These are phyloP conservation scores for Neopestalotiopsis sp. DNA, from an alignment of 2,329 filamentous ascomycete genomes.

Conservation along the genomic window DNA sequence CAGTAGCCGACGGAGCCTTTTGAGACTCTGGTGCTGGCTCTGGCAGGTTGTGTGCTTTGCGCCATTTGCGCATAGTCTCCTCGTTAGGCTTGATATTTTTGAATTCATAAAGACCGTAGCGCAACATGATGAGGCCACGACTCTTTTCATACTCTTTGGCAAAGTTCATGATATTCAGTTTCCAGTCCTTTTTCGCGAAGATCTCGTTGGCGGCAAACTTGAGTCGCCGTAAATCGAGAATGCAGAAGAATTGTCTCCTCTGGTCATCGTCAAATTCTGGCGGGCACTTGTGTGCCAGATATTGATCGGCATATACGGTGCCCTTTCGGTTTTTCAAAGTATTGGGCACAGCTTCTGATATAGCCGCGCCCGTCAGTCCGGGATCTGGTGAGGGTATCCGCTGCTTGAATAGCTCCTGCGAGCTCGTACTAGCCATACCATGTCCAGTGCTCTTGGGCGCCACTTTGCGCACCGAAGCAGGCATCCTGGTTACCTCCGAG, in stretches of 20 bases:
- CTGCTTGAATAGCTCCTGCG: constrained; percentile 61
- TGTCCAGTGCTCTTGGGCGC: constrained; percentile 48
- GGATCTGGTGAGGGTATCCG: constrained; percentile 62
- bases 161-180: constrained; percentile 65
- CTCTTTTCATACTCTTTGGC: constrained; percentile 70
- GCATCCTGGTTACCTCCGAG: constrained; percentile 28
- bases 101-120: constrained; percentile 67
- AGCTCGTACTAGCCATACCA: constrained; percentile 53
- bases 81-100: constrained; percentile 65
- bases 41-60: constrained; percentile 59
- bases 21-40: constrained; percentile 51
- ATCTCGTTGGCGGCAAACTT: constrained; percentile 68
- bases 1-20: constrained; percentile 32
- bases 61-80: constrained; percentile 63
- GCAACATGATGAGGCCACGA: constrained; percentile 63
- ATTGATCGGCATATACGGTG: constrained; percentile 66
- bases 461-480: constrained; percentile 33
- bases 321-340: constrained; percentile 52
- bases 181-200: constrained; percentile 66
- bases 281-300: constrained; percentile 61
- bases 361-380: constrained; percentile 59
- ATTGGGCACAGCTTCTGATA: constrained; percentile 59
- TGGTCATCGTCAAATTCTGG: constrained; percentile 62
- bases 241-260: constrained; percentile 66
- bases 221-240: constrained; percentile 64